Conservation (phyloP, 192 early-diverging fungal species). For the Entomortierella beljakovae region DNA sequence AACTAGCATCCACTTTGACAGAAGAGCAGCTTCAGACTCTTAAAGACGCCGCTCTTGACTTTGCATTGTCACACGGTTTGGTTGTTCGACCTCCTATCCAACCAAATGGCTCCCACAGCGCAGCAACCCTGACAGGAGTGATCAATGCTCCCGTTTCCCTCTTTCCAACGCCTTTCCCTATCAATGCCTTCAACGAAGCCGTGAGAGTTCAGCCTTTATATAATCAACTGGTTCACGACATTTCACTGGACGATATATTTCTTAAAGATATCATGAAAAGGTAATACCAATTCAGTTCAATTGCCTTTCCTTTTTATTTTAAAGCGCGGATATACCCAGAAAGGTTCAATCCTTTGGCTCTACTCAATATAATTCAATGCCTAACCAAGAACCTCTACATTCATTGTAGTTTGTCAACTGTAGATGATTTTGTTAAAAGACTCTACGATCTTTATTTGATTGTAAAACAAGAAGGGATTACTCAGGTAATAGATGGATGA, state of each 20-base stretch:
- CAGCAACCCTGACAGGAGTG: slow-evolving; percentile 49
- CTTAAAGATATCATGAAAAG: slow-evolving; percentile 76
- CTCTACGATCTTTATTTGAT: slow-evolving; percentile 83
- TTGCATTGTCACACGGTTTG: slow-evolving; percentile 85
- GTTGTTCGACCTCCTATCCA: slow-evolving; percentile 74
- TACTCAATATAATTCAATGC: too few relatives aligned
- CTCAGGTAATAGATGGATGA: slow-evolving; percentile 60
- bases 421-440: slow-evolving; percentile 86
- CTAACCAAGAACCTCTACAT: slow-evolving; percentile 7
- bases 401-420: slow-evolving; percentile 67
- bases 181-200: slow-evolving; percentile 77
- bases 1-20: slow-evolving; percentile 39
- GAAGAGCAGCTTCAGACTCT: slow-evolving; percentile 54
- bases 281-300: slow-evolving; percentile 40
- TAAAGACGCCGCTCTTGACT: slow-evolving; percentile 78
- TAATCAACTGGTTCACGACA: slow-evolving; percentile 83
- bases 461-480: slow-evolving; percentile 67
- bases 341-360: too few relatives aligned
- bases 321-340: too few relatives aligned
- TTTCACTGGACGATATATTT: slow-evolving; percentile 83
- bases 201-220: slow-evolving; percentile 80
- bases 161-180: slow-evolving; percentile 88
- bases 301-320: too few relatives aligned
- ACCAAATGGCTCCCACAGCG: slow-evolving; percentile 26
- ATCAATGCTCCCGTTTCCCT: slow-evolving; percentile 89